Conservation (phyloP, 2,329 filamentous ascomycete species). For the Dissoconium aciculare region DNA sequence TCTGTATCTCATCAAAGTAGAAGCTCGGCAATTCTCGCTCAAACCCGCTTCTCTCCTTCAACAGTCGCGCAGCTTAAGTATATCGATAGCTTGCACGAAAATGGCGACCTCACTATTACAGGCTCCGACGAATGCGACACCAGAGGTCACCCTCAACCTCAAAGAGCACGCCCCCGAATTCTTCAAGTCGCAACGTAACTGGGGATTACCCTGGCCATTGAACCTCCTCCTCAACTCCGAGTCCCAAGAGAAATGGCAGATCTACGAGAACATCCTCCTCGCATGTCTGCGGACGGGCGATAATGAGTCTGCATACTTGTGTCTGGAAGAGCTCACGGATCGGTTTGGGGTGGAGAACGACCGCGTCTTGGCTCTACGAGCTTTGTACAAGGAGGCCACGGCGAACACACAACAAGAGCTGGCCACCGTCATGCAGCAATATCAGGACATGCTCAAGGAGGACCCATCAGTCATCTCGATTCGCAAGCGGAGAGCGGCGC, state of each 20-base stretch:
- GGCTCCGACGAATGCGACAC: constrained; percentile 27
- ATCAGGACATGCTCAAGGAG: constrained; percentile 57
- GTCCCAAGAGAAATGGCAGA: constrained; percentile 65
- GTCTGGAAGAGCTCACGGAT: constrained; percentile 57
- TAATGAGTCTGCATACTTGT: constrained; percentile 58
- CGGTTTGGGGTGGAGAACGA: constrained; percentile 79
- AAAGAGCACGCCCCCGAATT: constrained; percentile 32
- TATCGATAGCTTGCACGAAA: no score
- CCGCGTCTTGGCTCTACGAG: constrained; percentile 67
- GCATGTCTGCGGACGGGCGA: constrained; percentile 75
- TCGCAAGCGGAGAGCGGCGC: constrained; percentile 66
- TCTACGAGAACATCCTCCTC: constrained; percentile 74
- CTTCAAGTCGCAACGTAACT: constrained; percentile 24
- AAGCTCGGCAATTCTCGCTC: no score
- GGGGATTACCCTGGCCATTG: constrained; percentile 34
- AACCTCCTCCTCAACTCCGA: constrained; percentile 43
- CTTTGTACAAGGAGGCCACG: constrained; percentile 70
- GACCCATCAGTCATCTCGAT: constrained; percentile 73
- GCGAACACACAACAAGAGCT: constrained; percentile 52
- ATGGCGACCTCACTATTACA: no score
- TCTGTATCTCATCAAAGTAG: no score
- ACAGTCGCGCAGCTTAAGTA: no score
- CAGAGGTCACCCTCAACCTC: constrained; percentile 30
- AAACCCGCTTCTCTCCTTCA: no score
- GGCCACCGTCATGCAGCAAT: constrained; percentile 56